Base-by-base conservation (phyloP, 2,329 filamentous ascomycete genomes). In the Fusarium sp. region DNA sequence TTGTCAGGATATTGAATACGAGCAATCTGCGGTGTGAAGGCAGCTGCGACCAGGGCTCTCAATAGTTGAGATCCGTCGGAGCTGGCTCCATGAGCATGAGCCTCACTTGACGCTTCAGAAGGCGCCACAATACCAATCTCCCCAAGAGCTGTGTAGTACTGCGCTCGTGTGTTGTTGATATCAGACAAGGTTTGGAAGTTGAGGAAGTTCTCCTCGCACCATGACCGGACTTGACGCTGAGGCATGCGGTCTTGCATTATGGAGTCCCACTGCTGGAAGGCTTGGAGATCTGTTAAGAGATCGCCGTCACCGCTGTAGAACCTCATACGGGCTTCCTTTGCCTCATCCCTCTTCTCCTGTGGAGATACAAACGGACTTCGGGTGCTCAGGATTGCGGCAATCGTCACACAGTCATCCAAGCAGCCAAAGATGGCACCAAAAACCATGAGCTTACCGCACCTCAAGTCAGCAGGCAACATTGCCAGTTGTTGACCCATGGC, bases 341-440 rank as follows among this genome's bases (percentile, higher is more conserved):
- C 91, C 69, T 94, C 89, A 7, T 97, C 94, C 18, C 96, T 88
- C 77, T 91, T 95, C 26, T 96, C 92, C 18, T 91, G 88, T 0
- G 95, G 95, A 1, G 92, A 92, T 5, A 97, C 80, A 76, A 99
- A 99, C 0, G 96, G 95, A 66, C 91, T 94, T 74, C 90, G 91
- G 28, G 93, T 91, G 57, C 94, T 98, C n/a, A 99, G 85, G 40
- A 98, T 96, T 10, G 95, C 92, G 3, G 96, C 93, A 66, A 98
- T 95, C 4, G 92, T 94, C 57, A 98, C 86, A 71, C 92, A 94
- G 53, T 95, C 90, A 74, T 97, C 94, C 8, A 98, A 86, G 75
- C 95, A 98, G 34, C 93, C 93, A 75, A 99, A 98, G 60, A 97
- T 94, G 17, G 94, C 92, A 7, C 96, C 96, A 76, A 97, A 97